Evolutionary conservation across 2,329 filamentous ascomycete species (phyloP).

Genomic region (Pleomassaria siparia): DNA sequence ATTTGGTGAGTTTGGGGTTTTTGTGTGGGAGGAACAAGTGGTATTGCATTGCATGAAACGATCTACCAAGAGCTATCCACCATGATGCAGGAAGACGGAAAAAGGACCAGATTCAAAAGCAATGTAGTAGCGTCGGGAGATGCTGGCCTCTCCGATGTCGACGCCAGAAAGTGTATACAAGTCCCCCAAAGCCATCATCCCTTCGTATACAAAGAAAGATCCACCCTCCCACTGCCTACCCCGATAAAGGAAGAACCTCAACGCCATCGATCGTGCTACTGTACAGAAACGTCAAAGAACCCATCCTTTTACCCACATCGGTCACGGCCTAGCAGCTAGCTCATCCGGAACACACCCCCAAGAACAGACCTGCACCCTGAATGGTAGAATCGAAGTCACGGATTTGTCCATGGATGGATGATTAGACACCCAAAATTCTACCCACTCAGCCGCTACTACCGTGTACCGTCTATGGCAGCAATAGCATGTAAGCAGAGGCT

Average conservation of each 20-base stretch:
- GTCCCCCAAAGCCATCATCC: background rate
- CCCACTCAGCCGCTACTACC: conserved; percentile 33
- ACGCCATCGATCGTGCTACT: background rate
- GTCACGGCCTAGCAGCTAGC: background rate
- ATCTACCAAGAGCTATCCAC: no score
- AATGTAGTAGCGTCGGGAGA: no score
- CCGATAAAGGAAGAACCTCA: background rate
- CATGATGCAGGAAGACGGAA: no score
- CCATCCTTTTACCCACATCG: background rate
- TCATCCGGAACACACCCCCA: conserved; percentile 32
- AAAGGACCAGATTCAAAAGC: no score
- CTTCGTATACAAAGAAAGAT: background rate
- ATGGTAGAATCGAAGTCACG: conserved; percentile 17
- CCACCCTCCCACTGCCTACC: background rate
- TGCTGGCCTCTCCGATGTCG: no score
- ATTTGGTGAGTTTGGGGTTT: no score
- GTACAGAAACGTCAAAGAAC: background rate
- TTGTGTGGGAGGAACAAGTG: no score
- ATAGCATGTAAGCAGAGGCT: conserved; percentile 26
- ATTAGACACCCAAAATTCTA: conserved; percentile 29
- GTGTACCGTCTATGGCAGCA: conserved; percentile 29
- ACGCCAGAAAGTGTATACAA: no score
- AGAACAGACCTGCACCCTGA: conserved; percentile 32
- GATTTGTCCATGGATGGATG: background rate
- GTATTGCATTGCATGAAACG: no score